These are phyloP conservation scores for Candida taoyuanica DNA, from an alignment of 805 yeast genomes.

Conservation along the genomic window DNA sequence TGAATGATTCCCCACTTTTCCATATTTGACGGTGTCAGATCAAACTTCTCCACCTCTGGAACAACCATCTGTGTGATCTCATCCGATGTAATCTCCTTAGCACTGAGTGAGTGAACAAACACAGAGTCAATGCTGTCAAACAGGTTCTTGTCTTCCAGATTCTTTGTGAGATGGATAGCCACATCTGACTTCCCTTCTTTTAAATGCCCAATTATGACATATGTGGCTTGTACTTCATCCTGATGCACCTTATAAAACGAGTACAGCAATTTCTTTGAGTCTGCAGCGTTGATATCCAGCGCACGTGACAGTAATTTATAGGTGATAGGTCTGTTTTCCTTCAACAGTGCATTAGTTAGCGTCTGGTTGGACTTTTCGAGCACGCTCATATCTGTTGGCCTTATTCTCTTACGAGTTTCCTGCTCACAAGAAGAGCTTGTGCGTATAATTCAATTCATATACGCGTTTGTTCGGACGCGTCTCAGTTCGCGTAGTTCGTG, in stretches of 20 bases:
- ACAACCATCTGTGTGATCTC: slow-evolving; percentile 15
- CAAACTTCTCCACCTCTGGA: slow-evolving; percentile 9
- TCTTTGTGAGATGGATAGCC: slow-evolving; percentile 22
- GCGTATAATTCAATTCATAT: no score
- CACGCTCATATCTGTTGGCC: background rate
- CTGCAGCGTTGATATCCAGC: slow-evolving; percentile 33
- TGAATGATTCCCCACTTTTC: slow-evolving; percentile 23
- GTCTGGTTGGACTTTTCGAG: slow-evolving; percentile 5
- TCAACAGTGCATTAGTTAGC: slow-evolving; percentile 10
- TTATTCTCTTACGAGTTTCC: background rate
- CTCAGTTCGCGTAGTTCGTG: no score
- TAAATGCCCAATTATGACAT: slow-evolving; percentile 35
- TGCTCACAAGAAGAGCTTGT: background rate
- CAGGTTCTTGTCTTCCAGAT: slow-evolving; percentile 23
- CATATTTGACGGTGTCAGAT: slow-evolving; percentile 14
- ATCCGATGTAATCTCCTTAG: slow-evolving; percentile 17
- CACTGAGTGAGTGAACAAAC: slow-evolving; percentile 37
- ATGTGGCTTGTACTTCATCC: slow-evolving; percentile 36
- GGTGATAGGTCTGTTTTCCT: slow-evolving; percentile 28
- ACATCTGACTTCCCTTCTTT: slow-evolving; percentile 13
- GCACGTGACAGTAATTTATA: slow-evolving; percentile 40
- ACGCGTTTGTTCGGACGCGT: no score
- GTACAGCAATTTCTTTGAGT: slow-evolving; percentile 37
- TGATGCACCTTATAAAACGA: slow-evolving; percentile 35
- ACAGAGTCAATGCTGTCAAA: slow-evolving; percentile 33